A percentile compares a stretch with the other conserved stretches of the same genome.
These are phyloP conservation scores for Torulaspora maleeae DNA, from an alignment of 805 yeast genomes.

Conservation along the genomic window DNA sequence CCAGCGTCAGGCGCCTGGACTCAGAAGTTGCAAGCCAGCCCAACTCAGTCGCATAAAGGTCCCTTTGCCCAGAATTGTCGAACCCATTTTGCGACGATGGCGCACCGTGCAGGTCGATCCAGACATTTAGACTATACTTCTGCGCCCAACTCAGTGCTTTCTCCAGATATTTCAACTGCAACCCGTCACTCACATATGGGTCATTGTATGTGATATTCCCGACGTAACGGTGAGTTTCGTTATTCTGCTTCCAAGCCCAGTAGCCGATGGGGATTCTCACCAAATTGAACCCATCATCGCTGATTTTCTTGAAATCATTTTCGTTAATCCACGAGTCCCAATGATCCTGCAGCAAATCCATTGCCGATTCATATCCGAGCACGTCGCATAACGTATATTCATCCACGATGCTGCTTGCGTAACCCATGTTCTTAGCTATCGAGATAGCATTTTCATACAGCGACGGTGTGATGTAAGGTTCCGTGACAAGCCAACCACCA, in stretches of 20 bases:
- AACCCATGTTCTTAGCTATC: constrained; percentile 26
- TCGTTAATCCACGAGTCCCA: constrained; percentile 59
- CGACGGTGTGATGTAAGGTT: constrained; percentile 67
- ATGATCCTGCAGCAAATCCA: constrained; percentile 43
- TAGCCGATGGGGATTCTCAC: constrained; percentile 79
- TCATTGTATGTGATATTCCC: constrained; percentile 38
- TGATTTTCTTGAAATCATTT: constrained; percentile 50
- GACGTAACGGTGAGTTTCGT: constrained; percentile 16
- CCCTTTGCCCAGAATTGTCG: constrained; percentile 72
- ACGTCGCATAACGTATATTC: constrained; percentile 51
- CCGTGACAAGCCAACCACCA: constrained; percentile 72
- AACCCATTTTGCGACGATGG: constrained; percentile 88
- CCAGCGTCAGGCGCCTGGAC: constrained; percentile 46
- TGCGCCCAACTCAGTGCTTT: constrained; percentile 66
- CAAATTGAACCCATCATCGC: constrained; percentile 53
- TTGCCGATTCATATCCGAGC: constrained; percentile 48
- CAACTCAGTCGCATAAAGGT: constrained; percentile 34
- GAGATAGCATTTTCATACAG: constrained; percentile 42
- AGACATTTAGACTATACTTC: constrained; percentile 54
- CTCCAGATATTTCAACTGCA: constrained; percentile 57
- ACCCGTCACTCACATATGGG: constrained; percentile 57
- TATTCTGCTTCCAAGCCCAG: constrained; percentile 60
- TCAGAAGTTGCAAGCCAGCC: constrained; percentile 41
- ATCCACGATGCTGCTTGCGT: constrained; percentile 43
- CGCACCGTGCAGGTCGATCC: constrained; percentile 75